Conservation (phyloP, 306 rosid genomes). For the Lagenaria siceraria region DNA sequence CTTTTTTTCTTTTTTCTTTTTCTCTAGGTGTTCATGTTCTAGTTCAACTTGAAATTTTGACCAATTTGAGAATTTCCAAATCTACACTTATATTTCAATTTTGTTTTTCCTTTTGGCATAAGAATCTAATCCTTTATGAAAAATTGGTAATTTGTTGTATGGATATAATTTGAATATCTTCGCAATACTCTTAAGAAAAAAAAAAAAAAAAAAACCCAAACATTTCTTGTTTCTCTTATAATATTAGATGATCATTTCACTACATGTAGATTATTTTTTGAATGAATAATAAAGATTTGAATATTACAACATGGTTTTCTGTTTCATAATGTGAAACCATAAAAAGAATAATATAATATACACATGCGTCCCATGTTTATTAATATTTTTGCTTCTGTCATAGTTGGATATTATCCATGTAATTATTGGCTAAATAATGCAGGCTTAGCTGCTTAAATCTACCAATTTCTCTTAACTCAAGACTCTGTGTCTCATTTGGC, state of each 20-base stretch:
- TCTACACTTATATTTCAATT: neutral
- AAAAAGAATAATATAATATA: neutral
- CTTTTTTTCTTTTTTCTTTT: too few species aligned
- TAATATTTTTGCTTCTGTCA: neutral
- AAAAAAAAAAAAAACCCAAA: neutral
- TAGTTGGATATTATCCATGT: neutral
- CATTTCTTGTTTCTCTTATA: neutral
- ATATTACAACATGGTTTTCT: neutral
- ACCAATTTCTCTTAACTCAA: neutral
- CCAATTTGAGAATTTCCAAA: neutral
- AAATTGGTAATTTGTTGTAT: neutral
- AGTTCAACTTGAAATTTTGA: neutral
- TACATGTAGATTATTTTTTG: neutral
- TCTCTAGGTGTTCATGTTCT: neutral
- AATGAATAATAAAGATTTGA: neutral
- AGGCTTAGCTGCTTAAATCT: neutral
- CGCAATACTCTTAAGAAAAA: neutral
- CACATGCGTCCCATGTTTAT: neutral
- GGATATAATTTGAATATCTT: neutral
- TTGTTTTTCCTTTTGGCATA: neutral
- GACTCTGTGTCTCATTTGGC: neutral
- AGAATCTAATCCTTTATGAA: neutral
- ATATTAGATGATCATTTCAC: neutral
- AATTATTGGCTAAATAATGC: neutral
- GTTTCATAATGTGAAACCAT: neutral